Evolutionary conservation across 306 rosid species (phyloP), one percentile per base, ranked within the genome.

Genomic region (Sicyos baderoa): DNA sequence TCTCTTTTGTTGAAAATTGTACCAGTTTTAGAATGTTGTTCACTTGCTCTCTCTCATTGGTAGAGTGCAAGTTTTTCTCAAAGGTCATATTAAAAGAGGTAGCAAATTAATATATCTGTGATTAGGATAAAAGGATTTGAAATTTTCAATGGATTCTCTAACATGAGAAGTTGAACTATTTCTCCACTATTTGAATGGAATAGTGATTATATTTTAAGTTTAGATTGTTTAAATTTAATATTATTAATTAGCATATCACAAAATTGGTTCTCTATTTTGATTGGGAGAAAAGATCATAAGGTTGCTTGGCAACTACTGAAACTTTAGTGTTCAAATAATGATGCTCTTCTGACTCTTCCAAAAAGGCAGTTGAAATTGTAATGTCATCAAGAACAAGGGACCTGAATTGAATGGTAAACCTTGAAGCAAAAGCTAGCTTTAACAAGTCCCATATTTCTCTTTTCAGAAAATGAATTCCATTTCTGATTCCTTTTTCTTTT

Each of bases 361-460:
- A 14, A 14, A 66, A 21, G 54, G 37, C 7, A 66, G 21, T 19
- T 19, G 32, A 64, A 25, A 40, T 61, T 61, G n/a, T 61, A 6
- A 15, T 61, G 69, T 52, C 53, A 42, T 65, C 71, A 18, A 63
- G 70, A 17, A 10, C 40, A 62, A 62, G 69, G 32, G 4, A 63
- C 52, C 15, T 10, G 7, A 61, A 63, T 11, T 11, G 70, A 65
- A 45, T 22, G 40, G 7, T 50, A 32, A 16, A 68, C 15, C 59
- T 68, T 68, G 17, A 68, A 49, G 73, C 48, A 68, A 50, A 68
- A 27, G 73, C 59, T 25, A 14, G 2, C 47, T 49, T 19, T 16
- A 65, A 4, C n/a, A 12, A 16, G 4, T 12, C 42, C 3, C 22
- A 54, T 21, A 37, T 19, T 9, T 61, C 23, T 61, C 37, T n/a